A percentile compares a stretch with the other conserved stretches of the same genome.
phyloP scores from a whole-genome alignment of 768 basidiomycete genomes.

The Lactarius indigo region DNA sequence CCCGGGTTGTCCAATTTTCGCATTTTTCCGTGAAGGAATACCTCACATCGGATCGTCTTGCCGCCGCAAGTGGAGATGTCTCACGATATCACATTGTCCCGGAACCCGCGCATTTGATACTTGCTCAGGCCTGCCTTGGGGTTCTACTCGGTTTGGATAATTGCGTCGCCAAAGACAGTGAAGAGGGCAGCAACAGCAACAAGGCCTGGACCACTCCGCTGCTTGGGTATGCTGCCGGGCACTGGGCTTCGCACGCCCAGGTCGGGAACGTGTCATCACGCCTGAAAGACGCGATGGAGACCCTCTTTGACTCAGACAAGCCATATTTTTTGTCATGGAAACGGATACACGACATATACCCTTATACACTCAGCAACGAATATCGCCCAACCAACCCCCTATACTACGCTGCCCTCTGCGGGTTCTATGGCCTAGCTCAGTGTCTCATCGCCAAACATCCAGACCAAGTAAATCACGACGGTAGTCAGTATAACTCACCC shows the following conservation, averaged over 20 bases:
- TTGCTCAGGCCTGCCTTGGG: not conserved
- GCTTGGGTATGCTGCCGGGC: not conserved
- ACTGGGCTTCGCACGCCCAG: not conserved
- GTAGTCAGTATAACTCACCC: not conserved
- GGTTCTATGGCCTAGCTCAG: not conserved
- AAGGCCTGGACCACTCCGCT: too few relatives aligned
- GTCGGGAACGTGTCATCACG: not conserved
- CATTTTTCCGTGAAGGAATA: not conserved
- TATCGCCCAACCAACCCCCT: not conserved
- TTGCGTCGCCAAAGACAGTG: not conserved
- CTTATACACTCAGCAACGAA: not conserved
- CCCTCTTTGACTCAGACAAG: not conserved
- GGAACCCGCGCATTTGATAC: not conserved
- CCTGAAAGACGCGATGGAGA: not conserved
- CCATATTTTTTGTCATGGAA: not conserved
- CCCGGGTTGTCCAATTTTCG: not conserved
- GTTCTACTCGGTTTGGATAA: not conserved
- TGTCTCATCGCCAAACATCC: not conserved
- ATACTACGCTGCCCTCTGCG: not conserved
- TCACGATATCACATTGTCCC: not conserved
- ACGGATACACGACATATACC: not conserved
- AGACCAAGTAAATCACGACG: not conserved
- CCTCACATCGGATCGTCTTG: not conserved
- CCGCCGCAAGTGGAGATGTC: not conserved
- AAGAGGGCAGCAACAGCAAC: accelerated